Base-by-base conservation (phyloP, 2,329 filamentous ascomycete genomes). In the Huntiella savannae region DNA sequence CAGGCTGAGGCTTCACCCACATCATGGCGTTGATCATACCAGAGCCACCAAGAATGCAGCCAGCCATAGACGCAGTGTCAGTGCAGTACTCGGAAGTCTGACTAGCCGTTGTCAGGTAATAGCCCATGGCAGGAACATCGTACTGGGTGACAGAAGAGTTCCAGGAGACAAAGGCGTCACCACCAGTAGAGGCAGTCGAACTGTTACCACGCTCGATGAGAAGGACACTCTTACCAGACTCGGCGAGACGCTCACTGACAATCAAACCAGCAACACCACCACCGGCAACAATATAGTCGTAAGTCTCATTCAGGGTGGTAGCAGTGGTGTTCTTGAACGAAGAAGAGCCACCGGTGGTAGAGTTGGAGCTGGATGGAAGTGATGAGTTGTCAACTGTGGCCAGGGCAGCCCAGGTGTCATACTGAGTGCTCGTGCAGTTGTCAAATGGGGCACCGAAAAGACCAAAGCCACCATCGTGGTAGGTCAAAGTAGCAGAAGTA, bases 11-110 rank as follows among this genome's bases (percentile, higher is more conserved):
- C 48, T 72, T 75, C 68, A 75, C 79, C 70, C 75, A 82, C 35
- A 82, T 65, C 41, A 74, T 77, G 45, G 77, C 73, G 53, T 82
- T 83, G 55, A 82, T 66, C 28, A 74, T 71, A 13, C 74, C 71
- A 6, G 75, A 73, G 47, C 79, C 79, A 42, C 79, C 79, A 2
- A 83, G 68, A 38, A 82, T 67, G 52, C 79, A 83, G 8, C 77
- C 79, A 11, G 77, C 75, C 75, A 82, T 82, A 54, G 79, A 74
- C 51, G 79, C 77, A 10, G 73, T 76, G 57, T 83, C 79, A 1
- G 68, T 69, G 60, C 79, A 83, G 38, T 73, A 71, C 53, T 80
- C 74, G 32, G 74, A 75, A 4, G 65, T 64, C 7, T 72, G 74
- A 54, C 79, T 69, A 4, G 66, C 62, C 69, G 75, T 79, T 52